Evolutionary conservation across 176 grass and related monocot genomes (phyloP).

Genomic region (Rhynchospora tenuis): DNA sequence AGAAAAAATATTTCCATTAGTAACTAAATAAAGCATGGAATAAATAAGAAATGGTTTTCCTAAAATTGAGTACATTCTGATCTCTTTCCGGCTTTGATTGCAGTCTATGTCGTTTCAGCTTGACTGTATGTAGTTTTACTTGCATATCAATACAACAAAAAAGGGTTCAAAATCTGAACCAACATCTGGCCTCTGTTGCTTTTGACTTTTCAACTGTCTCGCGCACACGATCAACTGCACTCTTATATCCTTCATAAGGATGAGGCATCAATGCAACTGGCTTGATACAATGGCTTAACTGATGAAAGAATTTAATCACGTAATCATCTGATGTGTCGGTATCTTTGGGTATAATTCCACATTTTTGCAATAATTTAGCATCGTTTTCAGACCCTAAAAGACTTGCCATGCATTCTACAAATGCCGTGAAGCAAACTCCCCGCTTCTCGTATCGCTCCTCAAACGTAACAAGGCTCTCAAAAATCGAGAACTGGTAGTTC

Average conservation of each 20-base stretch:
- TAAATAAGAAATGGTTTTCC: neutral
- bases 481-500: neutral
- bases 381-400: neutral
- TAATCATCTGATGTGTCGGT: neutral
- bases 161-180: neutral
- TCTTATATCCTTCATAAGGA: slow-evolving; percentile 1
- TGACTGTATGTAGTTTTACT: no score
- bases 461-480: slow-evolving; percentile 6
- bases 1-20: neutral
- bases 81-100: no score
- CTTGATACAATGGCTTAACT: neutral
- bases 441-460: neutral
- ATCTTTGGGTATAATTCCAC: neutral
- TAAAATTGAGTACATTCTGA: neutral
- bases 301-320: slow-evolving; percentile 2
- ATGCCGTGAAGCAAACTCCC: neutral
- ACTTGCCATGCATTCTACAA: slow-evolving; percentile 2
- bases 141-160: no score
- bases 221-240: neutral
- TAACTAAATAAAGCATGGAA: neutral
- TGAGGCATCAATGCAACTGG: neutral
- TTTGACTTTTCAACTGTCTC: neutral
- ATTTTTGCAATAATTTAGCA: neutral
- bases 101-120: no score
- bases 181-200: neutral